Percentiles rank a stretch among this genome's conserved stretches.
Evolutionary conservation across 2,329 filamentous ascomycete genomes (phyloP).

Genomic region (Neoscytalidium dimidiatum): DNA sequence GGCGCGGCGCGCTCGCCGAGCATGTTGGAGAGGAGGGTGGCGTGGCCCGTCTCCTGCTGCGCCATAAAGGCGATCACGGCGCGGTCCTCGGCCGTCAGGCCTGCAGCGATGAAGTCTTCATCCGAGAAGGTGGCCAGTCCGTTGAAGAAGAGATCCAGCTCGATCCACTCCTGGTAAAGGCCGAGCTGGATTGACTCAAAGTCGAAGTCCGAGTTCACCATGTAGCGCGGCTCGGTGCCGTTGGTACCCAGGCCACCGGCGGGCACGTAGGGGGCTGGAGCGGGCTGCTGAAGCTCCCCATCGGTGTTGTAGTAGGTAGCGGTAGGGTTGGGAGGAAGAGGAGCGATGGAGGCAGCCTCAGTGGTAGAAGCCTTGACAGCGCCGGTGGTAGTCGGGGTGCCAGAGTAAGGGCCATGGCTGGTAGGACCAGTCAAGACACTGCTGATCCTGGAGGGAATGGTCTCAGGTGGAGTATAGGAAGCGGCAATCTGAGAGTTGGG

Average conservation of each 20-base stretch:
- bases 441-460: conserved; percentile 49
- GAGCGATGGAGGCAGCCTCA: conserved; percentile 59
- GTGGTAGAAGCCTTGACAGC: conserved; percentile 61
- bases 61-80: conserved; percentile 75
- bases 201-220: conserved; percentile 79
- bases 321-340: conserved; percentile 59
- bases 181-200: conserved; percentile 75
- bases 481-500: conserved; percentile 44
- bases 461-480: conserved; percentile 31
- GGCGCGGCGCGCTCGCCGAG: conserved; percentile 69
- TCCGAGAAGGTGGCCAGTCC: conserved; percentile 69
- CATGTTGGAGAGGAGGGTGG: conserved; percentile 76
- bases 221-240: conserved; percentile 73
- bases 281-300: conserved; percentile 65
- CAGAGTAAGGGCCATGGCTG: conserved; percentile 69
- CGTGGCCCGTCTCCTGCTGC: conserved; percentile 75
- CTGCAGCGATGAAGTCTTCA: conserved; percentile 68
- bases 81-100: conserved; percentile 69
- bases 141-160: conserved; percentile 79
- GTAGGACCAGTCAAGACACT: conserved; percentile 59
- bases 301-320: conserved; percentile 72
- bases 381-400: conserved; percentile 68
- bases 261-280: conserved; percentile 73
- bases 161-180: conserved; percentile 82
- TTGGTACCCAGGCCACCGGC: conserved; percentile 74